Evolutionary conservation across 2,329 filamentous ascomycete species (phyloP).

Genomic region (Neurospora sp.): DNA sequence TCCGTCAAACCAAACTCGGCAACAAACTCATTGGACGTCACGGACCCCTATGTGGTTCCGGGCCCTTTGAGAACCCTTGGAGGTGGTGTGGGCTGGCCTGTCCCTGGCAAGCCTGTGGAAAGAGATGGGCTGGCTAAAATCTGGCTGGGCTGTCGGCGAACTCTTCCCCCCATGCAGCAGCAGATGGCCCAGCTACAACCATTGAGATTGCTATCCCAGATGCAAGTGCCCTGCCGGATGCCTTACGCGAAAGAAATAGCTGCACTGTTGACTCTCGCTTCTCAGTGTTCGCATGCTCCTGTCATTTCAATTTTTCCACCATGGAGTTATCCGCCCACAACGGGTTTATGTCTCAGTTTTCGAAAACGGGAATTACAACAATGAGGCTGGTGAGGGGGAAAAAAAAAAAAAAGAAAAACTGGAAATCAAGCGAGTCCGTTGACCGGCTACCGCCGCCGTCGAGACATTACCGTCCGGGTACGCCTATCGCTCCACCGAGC

Average conservation of each 20-base stretch:
- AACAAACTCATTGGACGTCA: conserved; percentile 14
- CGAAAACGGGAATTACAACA: not conserved
- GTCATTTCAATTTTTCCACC: not conserved
- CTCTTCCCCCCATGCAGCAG: conserved; percentile 12
- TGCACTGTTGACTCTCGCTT: conserved; percentile 5
- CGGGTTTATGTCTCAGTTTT: not conserved
- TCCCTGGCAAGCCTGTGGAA: not conserved
- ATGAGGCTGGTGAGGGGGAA: not conserved
- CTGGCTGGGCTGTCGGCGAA: conserved; percentile 12
- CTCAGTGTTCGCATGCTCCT: not conserved
- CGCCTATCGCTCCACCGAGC: not conserved
- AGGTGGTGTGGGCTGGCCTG: not conserved
- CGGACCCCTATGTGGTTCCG: conserved; percentile 11
- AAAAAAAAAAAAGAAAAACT: not conserved
- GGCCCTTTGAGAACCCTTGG: conserved; percentile 11
- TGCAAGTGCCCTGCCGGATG: conserved; percentile 21
- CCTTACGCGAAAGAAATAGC: conserved; percentile 19
- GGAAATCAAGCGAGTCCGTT: not conserved
- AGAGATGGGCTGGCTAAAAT: conserved; percentile 6
- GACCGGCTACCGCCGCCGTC: not conserved
- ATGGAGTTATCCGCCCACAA: conserved; percentile 3
- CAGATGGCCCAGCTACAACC: conserved; percentile 5
- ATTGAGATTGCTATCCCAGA: conserved; percentile 12
- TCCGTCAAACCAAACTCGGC: conserved; percentile 28
- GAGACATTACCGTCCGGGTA: not conserved